Base-by-base conservation (phyloP, 1,139 yeast genomes). In the Kodamaea sp. region DNA sequence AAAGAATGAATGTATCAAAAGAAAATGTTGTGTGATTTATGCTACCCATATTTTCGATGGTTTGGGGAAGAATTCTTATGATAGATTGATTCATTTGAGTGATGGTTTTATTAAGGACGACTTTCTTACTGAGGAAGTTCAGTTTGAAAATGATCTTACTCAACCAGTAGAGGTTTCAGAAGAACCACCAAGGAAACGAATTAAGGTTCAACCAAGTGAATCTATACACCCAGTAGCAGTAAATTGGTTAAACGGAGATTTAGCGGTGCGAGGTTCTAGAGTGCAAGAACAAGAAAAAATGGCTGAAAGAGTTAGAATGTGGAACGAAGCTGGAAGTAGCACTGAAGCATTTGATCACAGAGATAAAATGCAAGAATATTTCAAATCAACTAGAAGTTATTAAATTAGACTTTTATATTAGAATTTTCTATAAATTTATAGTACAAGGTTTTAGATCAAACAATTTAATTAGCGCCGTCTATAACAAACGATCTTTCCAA, bases 41-140 rank as follows among this genome's bases (percentile, higher is more conserved):
- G 98, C 98, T 1, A 92, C 98, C 0, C 98, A 92, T 57, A 92
- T 92, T 37, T 92, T 92, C 59, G 98, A 92, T 55, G 98, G 98
- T 0, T 73, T 92, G 44, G 88, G 87, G 11, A 62, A 60, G 31
- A 65, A 68, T 34, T 92, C 97, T 96, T 95, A 97, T 34, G 86
- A 94, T 37, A 71, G 83, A 39, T 70, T 92, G 8, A 72, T 84
- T n/a, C 97, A 92, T 60, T 68, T 92, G 52, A 79, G 78, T 50
- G 75, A 79, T 39, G 97, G 97, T 0, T 32, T 64, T 48, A 56
- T 73, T 42, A 59, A 41, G 44, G 57, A 53, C 63, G 57, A 56
- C 32, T 37, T 55, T 12, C 44, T 50, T 41, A 56, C 56, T 7
- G 46, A 56, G 29, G 61, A 66, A 42, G 52, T 69, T 43, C 46